Evolutionary conservation across 345 rosid species (phyloP), one percentile per base, ranked within the genome.

Genomic region (Dipteronia dyeriana): DNA sequence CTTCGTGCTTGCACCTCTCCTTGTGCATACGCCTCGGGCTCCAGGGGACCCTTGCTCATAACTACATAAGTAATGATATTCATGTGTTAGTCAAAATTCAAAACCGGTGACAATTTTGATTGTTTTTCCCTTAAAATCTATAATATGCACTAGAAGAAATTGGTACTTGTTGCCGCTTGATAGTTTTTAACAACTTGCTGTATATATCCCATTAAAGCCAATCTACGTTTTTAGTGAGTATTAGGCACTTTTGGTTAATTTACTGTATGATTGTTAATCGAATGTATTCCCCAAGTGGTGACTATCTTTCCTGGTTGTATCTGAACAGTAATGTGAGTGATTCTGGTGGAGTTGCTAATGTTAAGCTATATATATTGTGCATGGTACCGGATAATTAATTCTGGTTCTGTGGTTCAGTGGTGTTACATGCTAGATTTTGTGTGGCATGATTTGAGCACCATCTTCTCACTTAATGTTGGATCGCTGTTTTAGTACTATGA

Each of bases 371-470:
- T 73, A 20, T 73, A 26, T 60, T 64, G 70, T 73, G 25, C 25
- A 25, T 59, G 47, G 29, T 63, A 20, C 22, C 39, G 1, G 63
- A 31, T 72, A 39, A 20, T 43, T 67, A 19, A 53, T 16, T 22
- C 39, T 69, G 71, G 25, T 3, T 38, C 20, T 41, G 29, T 20
- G 51, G 23, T 3, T 38, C 20, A 54, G 29, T 29, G 60, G 23
- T 70, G 25, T n/a, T 61, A 47, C 79, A 43, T 39, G 43, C 51
- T 71, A 54, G 76, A 34, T 31, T 57, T 38, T 29, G 41, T 67
- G 22, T 31, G 56, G 71, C 53, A 56, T 22, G 38, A 20, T 14
- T 53, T 62, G 57, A 54, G 22, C 34, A 12, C 25, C 59, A 51
- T 38, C 49, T 20, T 20, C 43, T 39, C 49, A 13, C 23, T 73